Base-by-base conservation (phyloP, 2,329 filamentous ascomycete genomes). In the Ascochyta pisi region DNA sequence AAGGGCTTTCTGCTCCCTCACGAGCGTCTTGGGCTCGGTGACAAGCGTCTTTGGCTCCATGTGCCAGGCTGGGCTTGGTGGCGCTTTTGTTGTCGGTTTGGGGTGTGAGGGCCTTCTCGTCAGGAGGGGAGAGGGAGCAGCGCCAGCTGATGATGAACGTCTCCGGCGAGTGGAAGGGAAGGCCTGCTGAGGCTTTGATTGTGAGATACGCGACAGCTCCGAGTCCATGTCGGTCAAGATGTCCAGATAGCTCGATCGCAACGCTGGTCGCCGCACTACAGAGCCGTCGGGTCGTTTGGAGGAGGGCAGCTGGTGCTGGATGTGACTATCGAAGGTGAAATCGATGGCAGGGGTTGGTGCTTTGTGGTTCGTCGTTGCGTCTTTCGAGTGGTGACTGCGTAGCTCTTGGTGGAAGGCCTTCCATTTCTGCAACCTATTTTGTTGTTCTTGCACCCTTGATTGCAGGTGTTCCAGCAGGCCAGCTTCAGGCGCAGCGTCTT, bases 381-480 rank as follows among this genome's bases (percentile, higher is more conserved):
- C 31, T 1, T 48, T 45, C 4, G 27, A 4, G 29, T 38, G 57
- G 7, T 70, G 61, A 13, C 55, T 59, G 33, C 61, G 60, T 31
- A 75, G 46, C 44, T 61, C 79, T 76, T 58, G 84, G 80, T 79
- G 77, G 58, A 92, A 91, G n/a, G 80, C 81, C 64, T 89, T 83
- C 92, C 92, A 96, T 71, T 83, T 87, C 48, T 85, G 81, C 26
- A 96, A 74, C 35, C 92, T 84, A 40, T 83, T 82, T 50, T 84
- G 83, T 65, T 96, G 92, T 6, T 83, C 78, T 39, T 81, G 78
- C 0, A 95, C 84, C 13, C 91, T 84, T 19, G 76, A 75, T 50
- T 94, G 89, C 5, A 97, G 77, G 67, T 92, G 87, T 58, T 90
- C 83, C 19, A 96, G 68, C 1, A 92, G 75, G 0, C 86, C 85